A percentile compares a stretch with the other conserved stretches of the same genome.
Conservation (phyloP, 2,329 filamentous ascomycete species). For the Microsporum ferrugineum region DNA sequence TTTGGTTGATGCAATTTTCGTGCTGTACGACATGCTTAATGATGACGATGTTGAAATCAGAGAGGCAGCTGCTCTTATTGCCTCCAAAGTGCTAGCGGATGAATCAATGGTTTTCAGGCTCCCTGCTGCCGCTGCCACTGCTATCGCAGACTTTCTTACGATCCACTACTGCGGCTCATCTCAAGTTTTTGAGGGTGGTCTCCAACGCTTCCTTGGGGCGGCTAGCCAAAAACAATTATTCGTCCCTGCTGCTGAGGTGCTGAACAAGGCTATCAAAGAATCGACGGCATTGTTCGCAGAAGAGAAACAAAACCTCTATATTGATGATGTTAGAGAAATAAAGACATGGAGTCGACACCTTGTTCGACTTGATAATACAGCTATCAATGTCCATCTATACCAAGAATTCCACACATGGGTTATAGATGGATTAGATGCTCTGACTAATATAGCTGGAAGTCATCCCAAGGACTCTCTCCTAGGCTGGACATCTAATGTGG, state of each 20-base stretch:
- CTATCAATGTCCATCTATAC: conserved; percentile 13
- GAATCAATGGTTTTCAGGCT: conserved; percentile 20
- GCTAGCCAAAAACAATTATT: conserved; percentile 16
- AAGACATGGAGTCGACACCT: conserved; percentile 54
- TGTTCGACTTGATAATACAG: conserved; percentile 20
- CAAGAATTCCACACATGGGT: conserved; percentile 24
- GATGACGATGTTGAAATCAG: conserved; percentile 91
- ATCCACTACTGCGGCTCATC: conserved; percentile 24
- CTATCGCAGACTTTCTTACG: conserved; percentile 28
- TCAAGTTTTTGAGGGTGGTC: conserved; percentile 25
- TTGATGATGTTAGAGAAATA: conserved; percentile 68
- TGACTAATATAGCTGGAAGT: conserved; percentile 21
- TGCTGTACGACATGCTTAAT: conserved; percentile 64
- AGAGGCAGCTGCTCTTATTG: conserved; percentile 43
- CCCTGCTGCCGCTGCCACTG: conserved; percentile 39
- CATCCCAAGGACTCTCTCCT: conserved; percentile 50
- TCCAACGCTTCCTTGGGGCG: conserved; percentile 31
- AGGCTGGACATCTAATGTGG: conserved; percentile 59
- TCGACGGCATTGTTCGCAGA: conserved; percentile 57
- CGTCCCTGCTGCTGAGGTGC: conserved; percentile 18
- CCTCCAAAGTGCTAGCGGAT: conserved; percentile 27
- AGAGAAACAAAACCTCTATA: conserved; percentile 90
- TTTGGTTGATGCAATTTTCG: conserved; percentile 48
- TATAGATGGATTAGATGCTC: conserved; percentile 22
- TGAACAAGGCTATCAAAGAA: conserved; percentile 29